These are phyloP conservation scores for Clonostachys rhizophaga DNA, from an alignment of 2,329 filamentous ascomycete genomes.

Conservation along the genomic window DNA sequence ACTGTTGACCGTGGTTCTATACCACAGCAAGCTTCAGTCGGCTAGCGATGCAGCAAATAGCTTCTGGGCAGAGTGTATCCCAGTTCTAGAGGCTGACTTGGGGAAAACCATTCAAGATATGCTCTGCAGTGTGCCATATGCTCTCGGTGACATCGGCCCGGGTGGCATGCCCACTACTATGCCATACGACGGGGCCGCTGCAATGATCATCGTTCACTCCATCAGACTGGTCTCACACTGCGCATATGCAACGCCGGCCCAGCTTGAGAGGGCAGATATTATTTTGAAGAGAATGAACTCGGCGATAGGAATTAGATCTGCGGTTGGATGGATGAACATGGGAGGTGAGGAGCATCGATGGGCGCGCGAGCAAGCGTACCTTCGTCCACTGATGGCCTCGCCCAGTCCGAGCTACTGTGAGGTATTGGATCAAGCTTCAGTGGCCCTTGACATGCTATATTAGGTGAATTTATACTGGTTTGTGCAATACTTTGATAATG, in stretches of 20 bases:
- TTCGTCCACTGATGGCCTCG: no score
- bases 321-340: slow-evolving; percentile 2
- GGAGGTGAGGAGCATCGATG: no score
- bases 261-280: slow-evolving; percentile 9
- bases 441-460: no score
- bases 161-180: slow-evolving; percentile 11
- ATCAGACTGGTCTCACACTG: slow-evolving; percentile 22
- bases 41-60: not conserved
- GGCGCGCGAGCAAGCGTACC: no score
- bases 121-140: slow-evolving; percentile 19
- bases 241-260: slow-evolving; percentile 14
- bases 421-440: no score
- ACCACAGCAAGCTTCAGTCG: slow-evolving; percentile 8
- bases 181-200: slow-evolving; percentile 20
- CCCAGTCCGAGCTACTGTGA: no score
- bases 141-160: slow-evolving; percentile 17
- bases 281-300: slow-evolving; percentile 17
- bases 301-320: slow-evolving; percentile 19
- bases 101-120: slow-evolving; percentile 20
- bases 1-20: slow-evolving; percentile 17
- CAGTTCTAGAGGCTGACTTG: slow-evolving; percentile 13
- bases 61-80: slow-evolving; percentile 4
- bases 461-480: no score
- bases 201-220: slow-evolving; percentile 20
- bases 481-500: no score